phyloP scores from a whole-genome alignment of 768 basidiomycete species.

The Leccinum subgranulosum region DNA sequence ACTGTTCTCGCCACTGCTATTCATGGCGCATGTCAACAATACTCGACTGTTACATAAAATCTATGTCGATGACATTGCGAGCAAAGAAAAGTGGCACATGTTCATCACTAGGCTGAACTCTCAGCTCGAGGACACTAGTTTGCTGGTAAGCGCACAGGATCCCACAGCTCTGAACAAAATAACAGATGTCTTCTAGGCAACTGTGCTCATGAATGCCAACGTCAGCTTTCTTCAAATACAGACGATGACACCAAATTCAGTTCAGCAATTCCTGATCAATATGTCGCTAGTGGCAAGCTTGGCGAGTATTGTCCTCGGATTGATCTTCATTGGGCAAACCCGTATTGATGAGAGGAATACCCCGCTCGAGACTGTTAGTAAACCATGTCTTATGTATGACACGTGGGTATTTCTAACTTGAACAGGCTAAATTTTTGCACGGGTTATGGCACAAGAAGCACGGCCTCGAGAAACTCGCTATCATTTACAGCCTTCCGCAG shows the following conservation, averaged over 20 bases:
- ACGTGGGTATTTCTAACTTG: neutral
- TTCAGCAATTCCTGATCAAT: constrained; percentile 41
- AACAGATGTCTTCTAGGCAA: constrained; percentile 35
- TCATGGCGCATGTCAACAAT: constrained; percentile 48
- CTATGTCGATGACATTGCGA: constrained; percentile 46
- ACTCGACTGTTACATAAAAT: constrained; percentile 43
- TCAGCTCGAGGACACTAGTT: constrained; percentile 51
- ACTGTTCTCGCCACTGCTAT: constrained; percentile 41
- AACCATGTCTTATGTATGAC: neutral
- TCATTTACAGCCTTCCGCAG: constrained; percentile 54
- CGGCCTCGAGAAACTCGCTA: constrained; percentile 49
- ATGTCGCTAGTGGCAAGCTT: constrained; percentile 41
- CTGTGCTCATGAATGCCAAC: constrained; percentile 56
- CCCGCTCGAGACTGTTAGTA: constrained; percentile 7
- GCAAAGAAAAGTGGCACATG: constrained; percentile 39
- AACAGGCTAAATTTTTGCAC: constrained; percentile 10
- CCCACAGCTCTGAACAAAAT: neutral
- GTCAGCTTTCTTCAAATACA: constrained; percentile 57
- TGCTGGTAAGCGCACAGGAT: constrained; percentile 40
- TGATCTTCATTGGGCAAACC: constrained; percentile 42
- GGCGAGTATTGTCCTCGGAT: constrained; percentile 40
- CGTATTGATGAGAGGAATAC: constrained; percentile 31
- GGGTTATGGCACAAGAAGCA: constrained; percentile 24
- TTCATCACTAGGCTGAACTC: constrained; percentile 43
- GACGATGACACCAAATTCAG: constrained; percentile 17